A percentile compares a stretch with the other conserved stretches of the same genome.
Evolutionary conservation across 202 grass and related monocot species (phyloP).

Genomic region (Cymbopogon flexuosus): DNA sequence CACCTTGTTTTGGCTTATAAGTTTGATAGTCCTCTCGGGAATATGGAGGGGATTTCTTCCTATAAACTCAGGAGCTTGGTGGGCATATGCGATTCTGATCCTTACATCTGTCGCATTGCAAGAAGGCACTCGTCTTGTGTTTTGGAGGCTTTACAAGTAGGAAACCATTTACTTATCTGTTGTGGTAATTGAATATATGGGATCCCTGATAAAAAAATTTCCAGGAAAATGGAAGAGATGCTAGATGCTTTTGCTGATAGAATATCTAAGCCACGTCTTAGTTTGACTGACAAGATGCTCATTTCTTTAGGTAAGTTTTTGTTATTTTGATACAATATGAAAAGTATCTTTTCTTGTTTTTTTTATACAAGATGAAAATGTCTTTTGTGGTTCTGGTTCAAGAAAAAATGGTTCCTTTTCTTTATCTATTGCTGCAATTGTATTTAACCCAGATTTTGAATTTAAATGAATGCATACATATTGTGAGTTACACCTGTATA

Average conservation of each 20-base stretch:
- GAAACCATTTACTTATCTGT: neutral
- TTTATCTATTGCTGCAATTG: neutral
- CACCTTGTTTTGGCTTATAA: conserved; percentile 91
- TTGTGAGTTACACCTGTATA: neutral
- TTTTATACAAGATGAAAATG: neutral
- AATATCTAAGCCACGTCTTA: conserved; percentile 78
- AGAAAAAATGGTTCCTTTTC: conserved; percentile 1
- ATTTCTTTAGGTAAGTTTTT: conserved; percentile 67
- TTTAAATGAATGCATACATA: conserved; percentile 3
- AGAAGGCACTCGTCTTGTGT: conserved; percentile 64
- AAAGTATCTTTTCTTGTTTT: neutral
- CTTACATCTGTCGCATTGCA: conserved; percentile 81
- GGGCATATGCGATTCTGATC: conserved; percentile 65
- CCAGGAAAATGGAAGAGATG: conserved; percentile 86
- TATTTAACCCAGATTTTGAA: neutral
- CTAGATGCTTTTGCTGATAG: conserved; percentile 85
- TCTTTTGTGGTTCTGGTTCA: neutral
- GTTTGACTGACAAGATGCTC: conserved; percentile 83
- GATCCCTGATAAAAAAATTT: conserved; percentile 37
- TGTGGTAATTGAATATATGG: conserved; percentile 6
- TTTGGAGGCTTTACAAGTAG: conserved; percentile 99
- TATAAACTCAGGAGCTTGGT: conserved; percentile 56
- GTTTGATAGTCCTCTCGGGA: conserved; percentile 78
- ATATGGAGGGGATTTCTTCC: conserved; percentile 86
- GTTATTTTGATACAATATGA: conserved; percentile 15